These are phyloP conservation scores for Talaromyces verruculosus DNA, from an alignment of 2,329 filamentous ascomycete genomes.

Conservation along the genomic window DNA sequence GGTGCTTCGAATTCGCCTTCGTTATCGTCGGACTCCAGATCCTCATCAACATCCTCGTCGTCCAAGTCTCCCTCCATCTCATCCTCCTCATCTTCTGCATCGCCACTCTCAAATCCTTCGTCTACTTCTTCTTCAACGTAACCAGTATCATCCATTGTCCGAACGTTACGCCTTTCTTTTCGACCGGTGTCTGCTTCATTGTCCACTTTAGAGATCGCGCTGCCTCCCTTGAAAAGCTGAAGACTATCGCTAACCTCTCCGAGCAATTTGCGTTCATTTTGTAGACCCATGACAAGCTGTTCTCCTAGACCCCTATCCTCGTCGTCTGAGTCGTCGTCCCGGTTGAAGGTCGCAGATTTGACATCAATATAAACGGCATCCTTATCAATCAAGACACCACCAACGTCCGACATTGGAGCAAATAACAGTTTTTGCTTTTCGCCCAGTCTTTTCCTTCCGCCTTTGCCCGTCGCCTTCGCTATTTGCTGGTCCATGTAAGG, in stretches of 20 bases:
- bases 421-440: slow-evolving; percentile 97
- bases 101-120: slow-evolving; percentile 50
- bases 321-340: slow-evolving; percentile 59
- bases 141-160: slow-evolving; percentile 53
- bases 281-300: slow-evolving; percentile 86
- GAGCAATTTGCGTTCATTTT: slow-evolving; percentile 76
- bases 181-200: slow-evolving; percentile 60
- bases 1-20: slow-evolving; percentile 40
- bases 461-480: slow-evolving; percentile 80
- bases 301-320: slow-evolving; percentile 87
- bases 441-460: slow-evolving; percentile 74
- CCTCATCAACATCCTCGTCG: slow-evolving; percentile 39
- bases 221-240: slow-evolving; percentile 78
- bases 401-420: slow-evolving; percentile 97
- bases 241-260: slow-evolving; percentile 81
- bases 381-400: slow-evolving; percentile 91
- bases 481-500: slow-evolving; percentile 85
- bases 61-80: slow-evolving; percentile 38
- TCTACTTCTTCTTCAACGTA: slow-evolving; percentile 56
- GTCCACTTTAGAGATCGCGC: slow-evolving; percentile 59
- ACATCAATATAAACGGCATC: slow-evolving; percentile 90
- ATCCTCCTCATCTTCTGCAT: slow-evolving; percentile 53
- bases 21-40: slow-evolving; percentile 31
- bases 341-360: slow-evolving; percentile 69
- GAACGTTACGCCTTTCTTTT: slow-evolving; percentile 54